phyloP scores from a whole-genome alignment of 2,329 filamentous ascomycete genomes.

The Bertia moriformis region DNA sequence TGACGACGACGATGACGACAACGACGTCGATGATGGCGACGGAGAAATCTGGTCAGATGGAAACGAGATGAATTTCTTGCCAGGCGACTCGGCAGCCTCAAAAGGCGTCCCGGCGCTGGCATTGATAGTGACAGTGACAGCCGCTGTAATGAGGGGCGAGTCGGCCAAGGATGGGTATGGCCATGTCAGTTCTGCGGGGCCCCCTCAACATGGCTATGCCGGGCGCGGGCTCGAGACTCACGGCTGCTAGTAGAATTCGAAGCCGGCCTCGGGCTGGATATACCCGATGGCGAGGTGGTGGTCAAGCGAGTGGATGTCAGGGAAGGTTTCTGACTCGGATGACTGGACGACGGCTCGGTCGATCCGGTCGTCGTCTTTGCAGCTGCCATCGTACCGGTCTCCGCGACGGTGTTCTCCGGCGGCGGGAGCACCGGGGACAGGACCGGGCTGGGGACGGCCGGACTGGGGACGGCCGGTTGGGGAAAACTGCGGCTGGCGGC shows the following conservation, averaged over 20 bases:
- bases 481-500: neutral
- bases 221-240: neutral
- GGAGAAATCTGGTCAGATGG: too few relatives aligned
- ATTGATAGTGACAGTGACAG: neutral
- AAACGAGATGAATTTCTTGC: too few relatives aligned
- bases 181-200: neutral
- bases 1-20: neutral
- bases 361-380: neutral
- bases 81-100: too few relatives aligned
- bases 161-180: neutral
- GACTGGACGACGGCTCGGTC: conserved; percentile 11
- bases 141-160: neutral
- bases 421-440: too few relatives aligned
- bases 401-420: too few relatives aligned
- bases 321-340: conserved; percentile 9
- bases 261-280: neutral
- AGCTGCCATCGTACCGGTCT: neutral
- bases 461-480: neutral
- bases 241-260: neutral
- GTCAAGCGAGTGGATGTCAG: conserved; percentile 16
- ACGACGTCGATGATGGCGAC: too few relatives aligned
- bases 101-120: too few relatives aligned
- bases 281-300: neutral
- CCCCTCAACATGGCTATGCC: neutral
- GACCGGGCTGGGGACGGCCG: too few relatives aligned